Conservation (phyloP, 768 basidiomycete species). For the Suillus bovinus region DNA sequence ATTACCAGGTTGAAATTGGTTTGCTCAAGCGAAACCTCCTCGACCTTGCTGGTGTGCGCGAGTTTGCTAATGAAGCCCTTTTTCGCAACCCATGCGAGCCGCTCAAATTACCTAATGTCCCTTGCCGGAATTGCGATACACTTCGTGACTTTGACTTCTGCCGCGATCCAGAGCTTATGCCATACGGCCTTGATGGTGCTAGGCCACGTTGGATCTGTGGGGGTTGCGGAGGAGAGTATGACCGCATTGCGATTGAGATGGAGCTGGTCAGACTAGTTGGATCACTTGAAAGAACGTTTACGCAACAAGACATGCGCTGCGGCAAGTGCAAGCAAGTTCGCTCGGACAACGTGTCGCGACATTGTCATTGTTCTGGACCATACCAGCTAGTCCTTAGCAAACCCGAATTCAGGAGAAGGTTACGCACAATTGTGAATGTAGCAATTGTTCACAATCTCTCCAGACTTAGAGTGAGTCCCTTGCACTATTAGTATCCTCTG, state of each 20-base stretch:
- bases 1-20: conserved; percentile 85
- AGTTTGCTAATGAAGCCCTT: conserved; percentile 81
- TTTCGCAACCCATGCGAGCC: conserved; percentile 94
- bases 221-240: conserved; percentile 82
- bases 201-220: conserved; percentile 67
- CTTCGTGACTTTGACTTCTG: conserved; percentile 95
- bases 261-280: conserved; percentile 77
- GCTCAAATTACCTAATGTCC: conserved; percentile 80
- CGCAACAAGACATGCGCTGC: conserved; percentile 90
- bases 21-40: conserved; percentile 87
- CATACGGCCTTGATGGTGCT: conserved; percentile 48
- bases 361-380: conserved; percentile 86
- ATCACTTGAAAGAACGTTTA: conserved; percentile 67
- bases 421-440: conserved; percentile 84
- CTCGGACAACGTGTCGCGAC: conserved; percentile 80
- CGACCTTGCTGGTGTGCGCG: conserved; percentile 82
- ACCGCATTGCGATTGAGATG: conserved; percentile 85
- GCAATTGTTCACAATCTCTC: conserved; percentile 70
- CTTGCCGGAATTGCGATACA: conserved; percentile 83
- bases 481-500: background rate
- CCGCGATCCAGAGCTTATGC: conserved; percentile 82
- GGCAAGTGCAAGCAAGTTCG: conserved; percentile 89
- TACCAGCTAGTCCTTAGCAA: conserved; percentile 75
- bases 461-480: conserved; percentile 59
- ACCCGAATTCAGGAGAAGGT: conserved; percentile 65